Evolutionary conservation across 2,329 filamentous ascomycete genomes (phyloP).

Genomic region (Colletotrichum phormii): DNA sequence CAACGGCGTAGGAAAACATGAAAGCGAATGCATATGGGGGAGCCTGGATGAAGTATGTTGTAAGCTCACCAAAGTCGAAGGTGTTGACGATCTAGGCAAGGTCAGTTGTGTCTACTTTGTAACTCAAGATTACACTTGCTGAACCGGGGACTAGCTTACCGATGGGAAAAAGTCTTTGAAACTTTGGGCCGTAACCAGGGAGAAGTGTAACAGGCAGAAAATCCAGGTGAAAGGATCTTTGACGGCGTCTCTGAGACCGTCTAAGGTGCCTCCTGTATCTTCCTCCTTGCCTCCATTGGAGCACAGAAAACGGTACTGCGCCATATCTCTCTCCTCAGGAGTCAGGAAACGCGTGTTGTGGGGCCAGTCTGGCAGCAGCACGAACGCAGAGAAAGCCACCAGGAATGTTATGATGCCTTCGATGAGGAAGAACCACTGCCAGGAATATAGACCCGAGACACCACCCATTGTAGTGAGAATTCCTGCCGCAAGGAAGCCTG

Average conservation of each 20-base stretch:
- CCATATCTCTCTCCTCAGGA: constrained; percentile 54
- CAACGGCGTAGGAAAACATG: constrained; percentile 47
- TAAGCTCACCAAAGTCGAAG: constrained; percentile 42
- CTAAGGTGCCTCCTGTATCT: constrained; percentile 49
- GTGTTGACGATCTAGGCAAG: constrained; percentile 41
- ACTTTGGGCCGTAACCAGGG: constrained; percentile 55
- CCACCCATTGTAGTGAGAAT: constrained; percentile 57
- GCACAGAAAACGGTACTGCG: constrained; percentile 48
- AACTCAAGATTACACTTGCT: no score
- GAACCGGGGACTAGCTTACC: constrained; percentile 28
- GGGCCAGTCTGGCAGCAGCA: constrained; percentile 53
- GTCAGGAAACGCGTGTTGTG: constrained; percentile 52
- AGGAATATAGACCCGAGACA: constrained; percentile 49
- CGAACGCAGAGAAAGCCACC: constrained; percentile 47
- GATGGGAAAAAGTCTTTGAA: constrained; percentile 57
- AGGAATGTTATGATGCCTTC: constrained; percentile 51
- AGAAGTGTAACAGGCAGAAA: constrained; percentile 54
- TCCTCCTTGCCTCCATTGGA: constrained; percentile 51
- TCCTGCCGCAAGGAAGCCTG: constrained; percentile 56
- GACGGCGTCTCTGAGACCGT: constrained; percentile 47
- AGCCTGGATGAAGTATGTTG: constrained; percentile 52
- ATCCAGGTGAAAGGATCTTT: constrained; percentile 53
- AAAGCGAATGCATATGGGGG: constrained; percentile 55
- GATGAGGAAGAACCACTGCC: constrained; percentile 61
- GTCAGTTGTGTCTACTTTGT: no score